phyloP scores from a whole-genome alignment of 768 basidiomycete genomes.

The Filobasidium wieringae region DNA sequence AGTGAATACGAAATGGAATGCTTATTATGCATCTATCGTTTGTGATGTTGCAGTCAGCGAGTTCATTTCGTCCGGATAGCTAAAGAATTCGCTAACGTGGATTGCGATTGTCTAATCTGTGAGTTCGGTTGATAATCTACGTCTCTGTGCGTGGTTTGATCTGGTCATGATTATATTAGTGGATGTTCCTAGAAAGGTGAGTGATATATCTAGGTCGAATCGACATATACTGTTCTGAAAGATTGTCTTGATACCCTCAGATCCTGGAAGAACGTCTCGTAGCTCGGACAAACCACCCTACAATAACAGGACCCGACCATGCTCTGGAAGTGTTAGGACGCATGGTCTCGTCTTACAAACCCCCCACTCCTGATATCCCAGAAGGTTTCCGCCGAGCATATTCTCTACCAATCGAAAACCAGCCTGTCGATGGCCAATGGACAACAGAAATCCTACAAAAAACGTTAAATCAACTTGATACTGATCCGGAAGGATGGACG shows the following conservation, averaged over 20 bases:
- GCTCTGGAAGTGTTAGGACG: slow-evolving; percentile 26
- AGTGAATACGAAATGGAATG: background rate
- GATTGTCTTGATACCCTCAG: background rate
- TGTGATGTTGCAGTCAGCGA: slow-evolving; percentile 22
- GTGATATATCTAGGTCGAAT: background rate
- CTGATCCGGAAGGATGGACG: slow-evolving; percentile 7
- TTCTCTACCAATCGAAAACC: slow-evolving; percentile 16
- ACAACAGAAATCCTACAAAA: slow-evolving; percentile 6
- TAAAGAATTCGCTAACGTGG: slow-evolving; percentile 11
- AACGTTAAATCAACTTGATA: slow-evolving; percentile 4
- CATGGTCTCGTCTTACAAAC: slow-evolving; percentile 23
- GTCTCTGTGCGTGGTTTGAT: background rate
- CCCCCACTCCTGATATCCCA: slow-evolving; percentile 18
- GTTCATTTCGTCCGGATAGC: slow-evolving; percentile 32
- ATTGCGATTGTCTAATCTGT: slow-evolving; percentile 13
- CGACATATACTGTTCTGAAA: background rate
- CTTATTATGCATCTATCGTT: background rate
- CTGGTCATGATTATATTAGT: background rate
- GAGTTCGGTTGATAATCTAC: background rate
- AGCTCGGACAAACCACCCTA: slow-evolving; percentile 27
- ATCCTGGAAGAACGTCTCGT: slow-evolving; percentile 22
- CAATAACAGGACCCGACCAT: slow-evolving; percentile 24
- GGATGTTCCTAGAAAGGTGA: slow-evolving; percentile 2
- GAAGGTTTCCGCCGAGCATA: slow-evolving; percentile 32
- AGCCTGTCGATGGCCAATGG: slow-evolving; percentile 21